These are phyloP conservation scores for Euphorbia tirucalli DNA, from an alignment of 345 rosid genomes.

Conservation along the genomic window DNA sequence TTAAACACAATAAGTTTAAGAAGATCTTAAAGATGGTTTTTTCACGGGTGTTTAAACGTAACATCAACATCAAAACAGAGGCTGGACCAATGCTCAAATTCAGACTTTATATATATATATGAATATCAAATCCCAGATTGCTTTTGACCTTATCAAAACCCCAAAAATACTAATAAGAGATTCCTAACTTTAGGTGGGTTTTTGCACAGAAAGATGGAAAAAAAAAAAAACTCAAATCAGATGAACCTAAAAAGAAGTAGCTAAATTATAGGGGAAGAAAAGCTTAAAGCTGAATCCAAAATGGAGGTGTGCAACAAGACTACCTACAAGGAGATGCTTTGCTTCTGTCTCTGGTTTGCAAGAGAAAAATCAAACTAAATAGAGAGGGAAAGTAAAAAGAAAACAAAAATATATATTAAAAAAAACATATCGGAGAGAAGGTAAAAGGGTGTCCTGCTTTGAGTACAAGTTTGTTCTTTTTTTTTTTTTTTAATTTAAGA, in stretches of 20 bases:
- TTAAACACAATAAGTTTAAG: conserved; percentile 9
- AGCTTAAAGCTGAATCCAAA: too few relatives aligned
- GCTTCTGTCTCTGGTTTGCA: conserved; percentile 40
- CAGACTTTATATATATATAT: neutral
- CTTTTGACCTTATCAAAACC: conserved; percentile 26
- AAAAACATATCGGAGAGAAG: neutral
- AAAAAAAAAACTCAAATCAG: conserved; percentile 7
- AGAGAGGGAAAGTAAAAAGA: neutral
- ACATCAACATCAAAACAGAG: conserved; percentile 11
- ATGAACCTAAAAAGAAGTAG: conserved; percentile 20
- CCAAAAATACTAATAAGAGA: conserved; percentile 25
- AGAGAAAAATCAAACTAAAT: conserved; percentile 16
- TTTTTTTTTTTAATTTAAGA: conserved; percentile 2
- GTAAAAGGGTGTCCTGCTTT: conserved; percentile 38
- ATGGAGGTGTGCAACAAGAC: neutral
- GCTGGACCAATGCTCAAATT: neutral
- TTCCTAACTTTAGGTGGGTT: conserved; percentile 46
- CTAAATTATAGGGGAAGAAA: conserved; percentile 40
- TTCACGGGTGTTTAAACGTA: neutral
- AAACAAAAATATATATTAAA: neutral
- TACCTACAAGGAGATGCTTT: conserved; percentile 44
- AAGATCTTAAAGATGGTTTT: neutral
- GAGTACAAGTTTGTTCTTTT: conserved; percentile 26
- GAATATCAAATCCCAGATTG: conserved; percentile 15
- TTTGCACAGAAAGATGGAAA: conserved; percentile 20